Evolutionary conservation across 73 alveolate genomes (phyloP).

Genomic region (Blepharisma japonicum): DNA sequence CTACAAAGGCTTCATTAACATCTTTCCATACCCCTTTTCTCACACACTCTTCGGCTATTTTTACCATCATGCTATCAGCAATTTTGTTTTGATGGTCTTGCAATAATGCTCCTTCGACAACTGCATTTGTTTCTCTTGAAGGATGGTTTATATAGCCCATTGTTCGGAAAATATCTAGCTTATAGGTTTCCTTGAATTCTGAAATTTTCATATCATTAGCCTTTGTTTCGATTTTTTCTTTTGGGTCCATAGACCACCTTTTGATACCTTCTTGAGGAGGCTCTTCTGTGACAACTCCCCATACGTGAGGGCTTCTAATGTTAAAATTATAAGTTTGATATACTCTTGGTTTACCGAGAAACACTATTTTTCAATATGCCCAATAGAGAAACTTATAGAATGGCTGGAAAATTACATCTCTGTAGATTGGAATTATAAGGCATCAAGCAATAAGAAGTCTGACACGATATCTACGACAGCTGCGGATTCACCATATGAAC

Average conservation of each 20-base stretch:
- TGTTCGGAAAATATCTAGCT: background rate
- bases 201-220: background rate
- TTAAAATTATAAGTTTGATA: too few relatives aligned
- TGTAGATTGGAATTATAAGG: background rate
- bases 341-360: too few relatives aligned
- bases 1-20: conserved; percentile 1
- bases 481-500: background rate
- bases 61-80: conserved; percentile 18
- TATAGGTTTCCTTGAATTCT: background rate
- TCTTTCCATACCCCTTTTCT: conserved; percentile 28
- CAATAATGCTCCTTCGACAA: conserved; percentile 1
- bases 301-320: too few relatives aligned
- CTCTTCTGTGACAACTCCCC: too few relatives aligned
- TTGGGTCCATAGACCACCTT: too few relatives aligned
- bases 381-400: too few relatives aligned
- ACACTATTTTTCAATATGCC: too few relatives aligned
- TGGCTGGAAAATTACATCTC: too few relatives aligned
- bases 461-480: background rate
- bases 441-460: background rate
- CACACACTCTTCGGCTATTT: conserved; percentile 6
- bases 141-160: background rate
- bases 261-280: too few relatives aligned
- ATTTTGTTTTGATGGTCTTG: background rate
- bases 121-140: conserved; percentile 12
- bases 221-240: too few relatives aligned